A percentile compares a stretch with the other conserved stretches of the same genome.
These are phyloP conservation scores for Calocybe indica DNA, from an alignment of 768 basidiomycete species.

Conservation along the genomic window DNA sequence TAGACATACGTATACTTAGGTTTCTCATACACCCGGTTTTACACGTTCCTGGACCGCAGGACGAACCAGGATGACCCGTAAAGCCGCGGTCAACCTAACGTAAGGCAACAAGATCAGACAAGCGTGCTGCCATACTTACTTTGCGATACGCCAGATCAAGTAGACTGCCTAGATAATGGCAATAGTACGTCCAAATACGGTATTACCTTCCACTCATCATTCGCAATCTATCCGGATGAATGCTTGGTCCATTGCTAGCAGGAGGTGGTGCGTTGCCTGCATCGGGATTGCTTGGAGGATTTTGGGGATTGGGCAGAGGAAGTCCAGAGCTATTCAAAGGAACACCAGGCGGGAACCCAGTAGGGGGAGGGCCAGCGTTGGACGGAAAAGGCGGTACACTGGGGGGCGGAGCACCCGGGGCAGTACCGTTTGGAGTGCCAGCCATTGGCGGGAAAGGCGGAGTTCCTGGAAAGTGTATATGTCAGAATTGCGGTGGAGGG, in stretches of 20 bases:
- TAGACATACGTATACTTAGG: too few relatives aligned
- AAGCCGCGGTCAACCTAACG: too few relatives aligned
- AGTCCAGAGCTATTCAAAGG: slow-evolving; percentile 25
- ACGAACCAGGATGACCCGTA: too few relatives aligned
- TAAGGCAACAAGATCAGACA: too few relatives aligned
- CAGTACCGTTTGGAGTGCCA: slow-evolving; percentile 9
- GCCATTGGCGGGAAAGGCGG: slow-evolving; percentile 4
- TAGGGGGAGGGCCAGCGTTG: slow-evolving; percentile 33
- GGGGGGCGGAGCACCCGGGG: too few relatives aligned
- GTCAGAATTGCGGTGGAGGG: not conserved
- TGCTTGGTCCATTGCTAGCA: slow-evolving; percentile 46
- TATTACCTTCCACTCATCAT: slow-evolving; percentile 55
- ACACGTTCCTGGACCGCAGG: too few relatives aligned
- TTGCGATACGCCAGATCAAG: too few relatives aligned
- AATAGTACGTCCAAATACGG: not conserved
- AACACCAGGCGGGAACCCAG: slow-evolving; percentile 42
- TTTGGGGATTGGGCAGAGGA: slow-evolving; percentile 23
- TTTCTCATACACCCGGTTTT: too few relatives aligned
- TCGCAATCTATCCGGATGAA: slow-evolving; percentile 78
- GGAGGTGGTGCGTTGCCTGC: slow-evolving; percentile 18
- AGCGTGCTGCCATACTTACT: too few relatives aligned
- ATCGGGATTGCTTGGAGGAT: slow-evolving; percentile 25
- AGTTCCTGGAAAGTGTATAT: slow-evolving; percentile 23
- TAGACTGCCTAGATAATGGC: too few relatives aligned
- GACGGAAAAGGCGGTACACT: slow-evolving; percentile 48